Evolutionary conservation across 2,329 filamentous ascomycete species (phyloP).

Genomic region (Aspergillus terreus): DNA sequence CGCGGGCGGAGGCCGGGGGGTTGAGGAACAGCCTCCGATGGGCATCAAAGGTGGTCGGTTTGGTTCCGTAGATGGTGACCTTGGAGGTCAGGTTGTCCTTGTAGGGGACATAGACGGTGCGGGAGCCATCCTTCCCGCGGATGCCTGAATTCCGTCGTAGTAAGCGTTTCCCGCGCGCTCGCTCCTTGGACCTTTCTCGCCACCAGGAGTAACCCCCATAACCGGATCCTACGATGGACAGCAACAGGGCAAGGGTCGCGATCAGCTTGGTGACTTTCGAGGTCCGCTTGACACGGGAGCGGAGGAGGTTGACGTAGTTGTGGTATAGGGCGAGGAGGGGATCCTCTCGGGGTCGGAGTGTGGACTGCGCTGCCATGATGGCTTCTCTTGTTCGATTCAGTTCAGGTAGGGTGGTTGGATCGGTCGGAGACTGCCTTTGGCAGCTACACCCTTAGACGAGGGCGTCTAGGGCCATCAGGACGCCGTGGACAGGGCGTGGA

Average conservation of each 20-base stretch:
- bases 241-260: conserved; percentile 68
- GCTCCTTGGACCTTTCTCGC: conserved; percentile 68
- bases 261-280: conserved; percentile 70
- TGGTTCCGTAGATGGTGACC: conserved; percentile 86
- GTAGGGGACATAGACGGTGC: conserved; percentile 93
- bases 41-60: conserved; percentile 91
- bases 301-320: conserved; percentile 48
- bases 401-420: neutral
- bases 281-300: conserved; percentile 55
- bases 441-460: conserved; percentile 11
- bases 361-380: conserved; percentile 83
- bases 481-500: neutral
- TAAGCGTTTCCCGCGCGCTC: conserved; percentile 75
- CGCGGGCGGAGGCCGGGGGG: conserved; percentile 76
- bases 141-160: conserved; percentile 89
- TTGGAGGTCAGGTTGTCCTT: conserved; percentile 73
- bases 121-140: conserved; percentile 87
- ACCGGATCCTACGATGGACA: conserved; percentile 73
- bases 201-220: conserved; percentile 79
- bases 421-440: conserved; percentile 8
- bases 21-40: conserved; percentile 91
- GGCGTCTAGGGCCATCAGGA: conserved; percentile 16
- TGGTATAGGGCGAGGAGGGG: conserved; percentile 60
- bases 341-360: conserved; percentile 65
- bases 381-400: neutral